A percentile compares a stretch with the other conserved stretches of the same genome.
Evolutionary conservation across 1,284 basidiomycete genomes (phyloP).

Genomic region (Ustilago cynodontis): DNA sequence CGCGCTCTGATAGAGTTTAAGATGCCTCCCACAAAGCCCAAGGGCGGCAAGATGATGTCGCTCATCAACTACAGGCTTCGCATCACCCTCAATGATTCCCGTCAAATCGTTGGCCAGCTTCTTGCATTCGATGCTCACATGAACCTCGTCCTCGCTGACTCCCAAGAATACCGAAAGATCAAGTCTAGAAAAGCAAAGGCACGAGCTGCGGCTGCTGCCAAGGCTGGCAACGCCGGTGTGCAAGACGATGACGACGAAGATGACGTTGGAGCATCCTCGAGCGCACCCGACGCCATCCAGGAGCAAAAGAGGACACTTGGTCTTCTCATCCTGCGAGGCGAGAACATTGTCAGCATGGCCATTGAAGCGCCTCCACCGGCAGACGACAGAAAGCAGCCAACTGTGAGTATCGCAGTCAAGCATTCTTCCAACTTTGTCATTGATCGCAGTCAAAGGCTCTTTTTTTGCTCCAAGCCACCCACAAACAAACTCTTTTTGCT

Average conservation of each 20-base stretch:
- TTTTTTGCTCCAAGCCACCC: too few relatives aligned
- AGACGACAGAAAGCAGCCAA: constrained; percentile 88
- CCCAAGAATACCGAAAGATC: constrained; percentile 67
- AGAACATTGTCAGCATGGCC: constrained; percentile 92
- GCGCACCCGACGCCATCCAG: constrained; percentile 74
- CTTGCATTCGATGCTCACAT: constrained; percentile 99
- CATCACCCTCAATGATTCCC: constrained; percentile 97
- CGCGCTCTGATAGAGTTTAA: neutral
- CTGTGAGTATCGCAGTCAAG: constrained; percentile 67
- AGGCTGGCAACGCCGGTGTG: constrained; percentile 46
- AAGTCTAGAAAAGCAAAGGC: constrained; percentile 62
- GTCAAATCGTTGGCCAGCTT: constrained; percentile 95
- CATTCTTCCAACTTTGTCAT: neutral
- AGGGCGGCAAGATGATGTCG: constrained; percentile 85
- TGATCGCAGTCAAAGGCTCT: neutral
- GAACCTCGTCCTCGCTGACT: constrained; percentile 96
- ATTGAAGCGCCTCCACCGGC: constrained; percentile 96
- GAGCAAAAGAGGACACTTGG: constrained; percentile 97
- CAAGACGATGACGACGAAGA: constrained; percentile 62
- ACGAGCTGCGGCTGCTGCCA: constrained; percentile 27
- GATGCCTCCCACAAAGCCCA: constrained; percentile 64
- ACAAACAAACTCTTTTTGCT: neutral
- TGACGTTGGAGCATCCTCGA: constrained; percentile 32
- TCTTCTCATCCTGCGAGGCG: constrained; percentile 93
- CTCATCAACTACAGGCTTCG: constrained; percentile 98